phyloP scores from a whole-genome alignment of 352 stramenopile genomes.

The Plasmopara halstedii region DNA sequence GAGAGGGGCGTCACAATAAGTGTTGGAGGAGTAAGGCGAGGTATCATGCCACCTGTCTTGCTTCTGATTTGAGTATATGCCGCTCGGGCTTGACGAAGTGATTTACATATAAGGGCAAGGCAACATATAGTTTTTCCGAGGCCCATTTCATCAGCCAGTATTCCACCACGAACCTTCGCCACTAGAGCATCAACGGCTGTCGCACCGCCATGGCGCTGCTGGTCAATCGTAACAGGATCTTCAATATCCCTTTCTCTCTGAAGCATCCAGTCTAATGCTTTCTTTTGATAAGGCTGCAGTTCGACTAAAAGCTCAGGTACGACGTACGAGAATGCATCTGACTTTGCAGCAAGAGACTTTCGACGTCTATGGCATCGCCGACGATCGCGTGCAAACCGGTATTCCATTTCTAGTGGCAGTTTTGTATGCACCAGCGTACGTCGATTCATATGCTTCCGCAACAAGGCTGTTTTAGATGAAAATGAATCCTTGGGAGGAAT shows the following conservation, averaged over 20 bases:
- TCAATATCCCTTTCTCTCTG: slow-evolving; percentile 32
- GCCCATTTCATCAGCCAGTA: slow-evolving; percentile 86
- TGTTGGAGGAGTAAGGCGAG: slow-evolving; percentile 43
- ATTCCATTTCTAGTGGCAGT: slow-evolving; percentile 51
- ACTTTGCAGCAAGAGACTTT: slow-evolving; percentile 33
- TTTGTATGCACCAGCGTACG: slow-evolving; percentile 42
- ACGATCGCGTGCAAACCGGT: slow-evolving; percentile 46
- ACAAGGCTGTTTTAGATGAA: slow-evolving; percentile 15
- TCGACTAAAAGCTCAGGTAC: slow-evolving; percentile 49
- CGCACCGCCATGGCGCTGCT: slow-evolving; percentile 20
- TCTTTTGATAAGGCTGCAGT: slow-evolving; percentile 75
- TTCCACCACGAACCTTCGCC: slow-evolving; percentile 52
- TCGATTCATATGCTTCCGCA: slow-evolving; percentile 21
- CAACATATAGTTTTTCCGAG: slow-evolving; percentile 88
- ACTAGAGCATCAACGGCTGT: slow-evolving; percentile 30
- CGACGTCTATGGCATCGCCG: slow-evolving; percentile 33
- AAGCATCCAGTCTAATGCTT: slow-evolving; percentile 88
- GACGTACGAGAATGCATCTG: slow-evolving; percentile 32
- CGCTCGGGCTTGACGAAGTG: slow-evolving; percentile 34
- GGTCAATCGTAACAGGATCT: slow-evolving; percentile 22
- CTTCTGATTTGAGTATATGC: slow-evolving; percentile 19
- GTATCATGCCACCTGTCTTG: slow-evolving; percentile 20
- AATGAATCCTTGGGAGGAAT: slow-evolving; percentile 7
- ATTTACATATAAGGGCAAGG: slow-evolving; percentile 70
- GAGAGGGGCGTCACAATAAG: slow-evolving; percentile 80